These are phyloP conservation scores for Castanea sativa DNA, from an alignment of 306 rosid genomes.

Conservation along the genomic window DNA sequence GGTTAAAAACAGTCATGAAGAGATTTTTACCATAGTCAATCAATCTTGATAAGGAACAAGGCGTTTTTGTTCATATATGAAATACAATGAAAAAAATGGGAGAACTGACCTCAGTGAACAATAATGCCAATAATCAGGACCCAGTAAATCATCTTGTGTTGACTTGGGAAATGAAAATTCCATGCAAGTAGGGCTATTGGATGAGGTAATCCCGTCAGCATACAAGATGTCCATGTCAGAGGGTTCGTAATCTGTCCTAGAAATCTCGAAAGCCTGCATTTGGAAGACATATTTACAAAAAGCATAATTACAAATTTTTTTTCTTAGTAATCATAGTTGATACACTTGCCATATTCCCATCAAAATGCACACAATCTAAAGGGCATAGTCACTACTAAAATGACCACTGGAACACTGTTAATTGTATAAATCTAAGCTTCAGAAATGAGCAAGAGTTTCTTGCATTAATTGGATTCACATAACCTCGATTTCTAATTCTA, in stretches of 20 bases:
- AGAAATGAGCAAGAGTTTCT: background rate
- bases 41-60: background rate
- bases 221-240: conserved; percentile 68
- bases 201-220: conserved; percentile 64
- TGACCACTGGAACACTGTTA: background rate
- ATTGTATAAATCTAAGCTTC: background rate
- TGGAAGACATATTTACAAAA: conserved; percentile 14
- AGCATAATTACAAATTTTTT: background rate
- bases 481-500: background rate
- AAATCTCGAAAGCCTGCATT: conserved; percentile 69
- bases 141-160: conserved; percentile 32
- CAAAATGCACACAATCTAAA: conserved; percentile 8
- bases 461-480: conserved; percentile 1
- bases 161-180: conserved; percentile 53
- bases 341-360: conserved; percentile 9
- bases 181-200: conserved; percentile 52
- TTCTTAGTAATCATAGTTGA: background rate
- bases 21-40: background rate
- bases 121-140: conserved; percentile 36
- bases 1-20: background rate
- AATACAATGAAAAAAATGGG: background rate
- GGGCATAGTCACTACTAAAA: background rate
- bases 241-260: conserved; percentile 55
- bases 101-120: conserved; percentile 47
- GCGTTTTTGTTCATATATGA: background rate